Evolutionary conservation across 805 yeast genomes (phyloP).

Genomic region (Hanseniaspora nectarophila): DNA sequence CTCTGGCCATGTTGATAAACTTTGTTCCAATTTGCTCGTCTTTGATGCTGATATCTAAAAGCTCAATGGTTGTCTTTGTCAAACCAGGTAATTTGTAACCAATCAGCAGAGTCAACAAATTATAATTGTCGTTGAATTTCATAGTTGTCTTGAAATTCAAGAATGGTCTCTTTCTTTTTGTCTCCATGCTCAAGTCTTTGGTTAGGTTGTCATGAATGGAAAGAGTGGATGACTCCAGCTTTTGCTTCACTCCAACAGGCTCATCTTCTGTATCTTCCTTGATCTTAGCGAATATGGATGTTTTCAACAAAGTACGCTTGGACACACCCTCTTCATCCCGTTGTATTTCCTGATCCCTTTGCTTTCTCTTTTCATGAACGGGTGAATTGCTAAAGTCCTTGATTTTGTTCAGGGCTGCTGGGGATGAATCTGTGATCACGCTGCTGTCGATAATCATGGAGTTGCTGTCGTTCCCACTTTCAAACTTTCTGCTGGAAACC

Average conservation of each 20-base stretch:
- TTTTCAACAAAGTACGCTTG: neutral
- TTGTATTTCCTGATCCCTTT: neutral
- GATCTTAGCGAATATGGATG: neutral
- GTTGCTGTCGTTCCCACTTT: neutral
- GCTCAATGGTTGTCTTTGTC: neutral
- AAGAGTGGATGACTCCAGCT: neutral
- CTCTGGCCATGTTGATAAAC: neutral
- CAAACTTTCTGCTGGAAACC: constrained; percentile 1
- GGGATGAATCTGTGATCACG: neutral
- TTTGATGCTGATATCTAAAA: neutral
- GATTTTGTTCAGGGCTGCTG: neutral
- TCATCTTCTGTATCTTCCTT: neutral
- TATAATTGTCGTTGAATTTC: constrained; percentile 12
- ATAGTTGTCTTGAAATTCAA: constrained; percentile 9
- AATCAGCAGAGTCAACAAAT: neutral
- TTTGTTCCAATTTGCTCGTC: neutral
- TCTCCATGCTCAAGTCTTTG: neutral
- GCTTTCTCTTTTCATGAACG: neutral
- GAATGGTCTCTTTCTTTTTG: neutral
- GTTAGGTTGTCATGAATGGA: neutral
- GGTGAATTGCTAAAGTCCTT: neutral
- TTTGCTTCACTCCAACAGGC: neutral
- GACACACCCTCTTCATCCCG: neutral
- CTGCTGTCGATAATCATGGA: neutral
- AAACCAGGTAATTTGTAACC: constrained; percentile 10